These are phyloP conservation scores for Chlorella vulgaris DNA, from an alignment of 139 green algal genomes.

Conservation along the genomic window DNA sequence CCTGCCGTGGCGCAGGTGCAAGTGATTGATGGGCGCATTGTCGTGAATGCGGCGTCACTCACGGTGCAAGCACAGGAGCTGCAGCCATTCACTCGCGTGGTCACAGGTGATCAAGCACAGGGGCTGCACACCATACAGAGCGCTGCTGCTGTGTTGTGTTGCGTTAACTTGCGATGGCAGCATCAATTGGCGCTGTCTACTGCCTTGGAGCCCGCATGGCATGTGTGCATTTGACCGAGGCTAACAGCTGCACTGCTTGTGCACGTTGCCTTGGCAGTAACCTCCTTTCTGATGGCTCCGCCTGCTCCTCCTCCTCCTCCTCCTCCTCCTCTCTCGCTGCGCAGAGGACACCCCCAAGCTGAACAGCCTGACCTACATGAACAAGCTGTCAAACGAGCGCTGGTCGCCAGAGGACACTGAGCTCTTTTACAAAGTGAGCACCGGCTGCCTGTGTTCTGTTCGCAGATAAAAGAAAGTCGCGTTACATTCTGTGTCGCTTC, in stretches of 20 bases:
- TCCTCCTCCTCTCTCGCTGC: not conserved
- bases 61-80: slow-evolving; percentile 62
- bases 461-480: too few species aligned
- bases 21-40: slow-evolving; percentile 57
- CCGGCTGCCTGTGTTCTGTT: too few species aligned
- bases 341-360: slow-evolving; percentile 53
- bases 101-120: slow-evolving; percentile 39
- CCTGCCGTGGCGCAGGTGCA: slow-evolving; percentile 51
- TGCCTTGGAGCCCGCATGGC: too few species aligned
- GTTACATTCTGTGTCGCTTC: too few species aligned
- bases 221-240: too few species aligned
- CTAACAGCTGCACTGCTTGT: too few species aligned
- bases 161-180: too few species aligned
- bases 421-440: slow-evolving; percentile 66
- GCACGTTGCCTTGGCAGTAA: too few species aligned
- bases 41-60: slow-evolving; percentile 56
- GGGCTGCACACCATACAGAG: too few species aligned
- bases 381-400: slow-evolving; percentile 53
- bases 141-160: not conserved
- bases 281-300: not conserved
- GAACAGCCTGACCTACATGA: slow-evolving; percentile 64
- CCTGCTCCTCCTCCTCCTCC: not conserved
- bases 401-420: slow-evolving; percentile 71
- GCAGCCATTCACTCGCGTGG: slow-evolving; percentile 43
- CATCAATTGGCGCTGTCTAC: too few species aligned